Conservation (phyloP, 2,329 filamentous ascomycete species). For the Fonsecaea monophora region DNA sequence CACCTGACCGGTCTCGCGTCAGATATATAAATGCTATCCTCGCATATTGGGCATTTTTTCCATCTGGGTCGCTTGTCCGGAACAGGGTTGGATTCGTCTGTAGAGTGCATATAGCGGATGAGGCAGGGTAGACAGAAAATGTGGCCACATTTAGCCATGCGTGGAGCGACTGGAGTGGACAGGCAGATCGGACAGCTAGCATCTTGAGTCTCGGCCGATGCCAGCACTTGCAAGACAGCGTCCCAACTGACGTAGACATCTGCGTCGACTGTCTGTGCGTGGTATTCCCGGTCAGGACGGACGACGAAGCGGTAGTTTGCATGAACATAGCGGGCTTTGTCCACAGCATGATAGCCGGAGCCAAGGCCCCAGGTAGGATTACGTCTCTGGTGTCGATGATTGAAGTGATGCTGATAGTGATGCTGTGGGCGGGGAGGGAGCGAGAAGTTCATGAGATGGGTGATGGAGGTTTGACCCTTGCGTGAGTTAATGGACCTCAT, state of each 20-base stretch:
- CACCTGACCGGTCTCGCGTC: slow-evolving; percentile 89
- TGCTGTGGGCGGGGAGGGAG: slow-evolving; percentile 74
- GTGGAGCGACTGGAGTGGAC: slow-evolving; percentile 86
- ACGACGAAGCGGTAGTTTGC: slow-evolving; percentile 98
- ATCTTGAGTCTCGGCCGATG: slow-evolving; percentile 84
- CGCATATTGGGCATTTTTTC: slow-evolving; percentile 97
- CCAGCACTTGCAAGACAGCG: slow-evolving; percentile 87
- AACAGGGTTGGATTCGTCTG: slow-evolving; percentile 67
- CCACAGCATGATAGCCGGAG: slow-evolving; percentile 85
- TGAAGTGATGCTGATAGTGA: slow-evolving; percentile 58
- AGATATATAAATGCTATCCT: slow-evolving; percentile 88
- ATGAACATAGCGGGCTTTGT: slow-evolving; percentile 92
- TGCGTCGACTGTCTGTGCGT: slow-evolving; percentile 79
- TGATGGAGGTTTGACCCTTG: slow-evolving; percentile 95
- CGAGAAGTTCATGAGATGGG: slow-evolving; percentile 91
- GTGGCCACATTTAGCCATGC: slow-evolving; percentile 97
- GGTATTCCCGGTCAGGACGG: slow-evolving; percentile 79
- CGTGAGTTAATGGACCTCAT: slow-evolving; percentile 72
- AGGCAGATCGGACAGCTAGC: slow-evolving; percentile 94
- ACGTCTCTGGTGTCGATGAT: slow-evolving; percentile 67
- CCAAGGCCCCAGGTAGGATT: slow-evolving; percentile 83
- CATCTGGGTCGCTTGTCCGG: slow-evolving; percentile 76
- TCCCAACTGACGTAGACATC: slow-evolving; percentile 91
- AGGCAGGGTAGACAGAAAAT: slow-evolving; percentile 95
- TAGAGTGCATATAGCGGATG: slow-evolving; percentile 93